phyloP scores from a whole-genome alignment of 345 rosid genomes.

The Aurinia saxatilis region DNA sequence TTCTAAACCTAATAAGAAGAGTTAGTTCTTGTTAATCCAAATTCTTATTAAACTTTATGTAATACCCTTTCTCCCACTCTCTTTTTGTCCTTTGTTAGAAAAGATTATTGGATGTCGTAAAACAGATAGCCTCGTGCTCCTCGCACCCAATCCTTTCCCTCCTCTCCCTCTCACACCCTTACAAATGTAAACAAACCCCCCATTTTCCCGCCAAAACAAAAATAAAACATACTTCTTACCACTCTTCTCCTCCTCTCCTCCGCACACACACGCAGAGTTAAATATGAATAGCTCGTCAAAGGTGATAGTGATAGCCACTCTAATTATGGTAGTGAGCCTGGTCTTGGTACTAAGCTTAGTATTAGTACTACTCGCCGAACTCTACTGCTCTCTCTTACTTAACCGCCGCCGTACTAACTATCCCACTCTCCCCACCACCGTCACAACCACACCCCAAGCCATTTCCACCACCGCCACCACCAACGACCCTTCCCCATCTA shows the following conservation, averaged over 20 bases:
- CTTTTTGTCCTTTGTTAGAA: background rate
- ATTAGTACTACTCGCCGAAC: conserved; percentile 72
- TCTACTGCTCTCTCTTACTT: conserved; percentile 75
- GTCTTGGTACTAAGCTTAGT: conserved; percentile 69
- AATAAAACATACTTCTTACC: conserved; percentile 10
- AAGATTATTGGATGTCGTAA: conserved; percentile 7
- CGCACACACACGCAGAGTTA: background rate
- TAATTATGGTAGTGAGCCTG: conserved; percentile 67
- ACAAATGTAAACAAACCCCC: background rate
- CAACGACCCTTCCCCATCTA: conserved; percentile 13
- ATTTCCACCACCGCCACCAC: background rate
- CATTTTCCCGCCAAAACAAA: conserved; percentile 24
- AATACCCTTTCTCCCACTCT: background rate
- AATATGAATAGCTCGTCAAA: conserved; percentile 71
- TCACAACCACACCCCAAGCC: conserved; percentile 8
- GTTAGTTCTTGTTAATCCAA: too few species aligned
- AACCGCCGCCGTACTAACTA: conserved; percentile 40
- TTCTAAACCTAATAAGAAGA: too few species aligned
- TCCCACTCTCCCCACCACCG: conserved; percentile 17
- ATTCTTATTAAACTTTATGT: background rate
- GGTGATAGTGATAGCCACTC: conserved; percentile 81
- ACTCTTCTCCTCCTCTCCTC: background rate
- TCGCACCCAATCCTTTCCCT: conserved; percentile 26
- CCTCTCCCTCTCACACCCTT: conserved; percentile 8
- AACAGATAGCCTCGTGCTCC: conserved; percentile 29